Percentiles rank a stretch among this genome's conserved stretches.
Evolutionary conservation across 768 basidiomycete species (phyloP).

Genomic region (Ramaria rubella): DNA sequence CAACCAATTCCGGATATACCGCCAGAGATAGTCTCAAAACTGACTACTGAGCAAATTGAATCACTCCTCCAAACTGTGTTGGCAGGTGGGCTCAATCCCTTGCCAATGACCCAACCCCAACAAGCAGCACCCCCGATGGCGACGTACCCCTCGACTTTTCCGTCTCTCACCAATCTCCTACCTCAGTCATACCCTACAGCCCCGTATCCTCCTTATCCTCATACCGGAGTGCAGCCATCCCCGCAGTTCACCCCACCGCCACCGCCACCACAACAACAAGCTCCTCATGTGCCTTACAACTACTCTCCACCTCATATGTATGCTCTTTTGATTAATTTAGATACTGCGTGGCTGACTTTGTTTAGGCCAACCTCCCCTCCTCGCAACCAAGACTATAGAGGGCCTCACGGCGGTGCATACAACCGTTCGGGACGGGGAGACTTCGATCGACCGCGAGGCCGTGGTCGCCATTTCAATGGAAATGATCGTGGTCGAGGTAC

Average conservation of each 20-base stretch:
- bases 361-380: conserved; percentile 23
- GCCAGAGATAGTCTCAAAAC: conserved; percentile 13
- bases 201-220: conserved; percentile 12
- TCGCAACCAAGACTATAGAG: conserved; percentile 21
- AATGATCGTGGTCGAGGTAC: conserved; percentile 18
- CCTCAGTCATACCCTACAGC: conserved; percentile 20
- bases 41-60: conserved; percentile 13
- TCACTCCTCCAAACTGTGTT: background rate
- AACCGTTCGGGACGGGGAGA: conserved; percentile 4
- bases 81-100: conserved; percentile 3
- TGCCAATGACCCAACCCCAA: conserved; percentile 10
- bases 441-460: conserved; percentile 30
- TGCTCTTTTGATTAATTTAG: conserved; percentile 22
- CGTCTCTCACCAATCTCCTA: conserved; percentile 16
- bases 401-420: conserved; percentile 26
- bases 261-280: conserved; percentile 21
- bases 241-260: conserved; percentile 18
- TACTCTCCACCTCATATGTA: conserved; percentile 14
- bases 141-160: conserved; percentile 15
- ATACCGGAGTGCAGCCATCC: conserved; percentile 23
- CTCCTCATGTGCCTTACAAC: conserved; percentile 9
- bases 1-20: conserved; percentile 1
- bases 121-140: conserved; percentile 5
- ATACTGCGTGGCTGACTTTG: conserved; percentile 14
- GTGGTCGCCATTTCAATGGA: conserved; percentile 15